A percentile compares a stretch with the other conserved stretches of the same genome.
phyloP scores from a whole-genome alignment of 202 grass and related monocot genomes.

The Digitaria exilis region DNA sequence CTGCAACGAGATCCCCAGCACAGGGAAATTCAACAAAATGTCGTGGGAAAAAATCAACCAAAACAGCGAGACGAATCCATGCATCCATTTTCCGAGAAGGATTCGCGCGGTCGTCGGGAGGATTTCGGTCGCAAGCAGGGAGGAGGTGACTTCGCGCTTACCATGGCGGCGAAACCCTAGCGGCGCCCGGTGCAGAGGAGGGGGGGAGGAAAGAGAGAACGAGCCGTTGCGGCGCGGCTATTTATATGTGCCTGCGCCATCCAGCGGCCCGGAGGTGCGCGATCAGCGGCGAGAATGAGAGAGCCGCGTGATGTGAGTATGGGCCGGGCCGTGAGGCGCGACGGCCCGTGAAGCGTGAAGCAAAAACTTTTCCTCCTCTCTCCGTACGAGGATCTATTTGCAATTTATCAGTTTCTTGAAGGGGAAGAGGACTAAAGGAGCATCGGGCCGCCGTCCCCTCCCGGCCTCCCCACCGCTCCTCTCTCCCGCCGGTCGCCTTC shows the following conservation, averaged over 20 bases:
- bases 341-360: neutral
- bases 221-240: neutral
- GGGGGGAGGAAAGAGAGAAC: neutral
- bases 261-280: neutral
- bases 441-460: neutral
- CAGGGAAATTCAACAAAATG: neutral
- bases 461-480: neutral
- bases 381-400: neutral
- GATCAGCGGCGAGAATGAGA: neutral
- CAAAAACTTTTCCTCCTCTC: neutral
- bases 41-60: neutral
- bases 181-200: neutral
- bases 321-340: conserved; percentile 7
- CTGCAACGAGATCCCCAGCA: conserved; percentile 33
- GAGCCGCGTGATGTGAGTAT: neutral
- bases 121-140: neutral
- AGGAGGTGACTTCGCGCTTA: neutral
- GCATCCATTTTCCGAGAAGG: neutral
- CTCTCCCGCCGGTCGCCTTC: conserved; percentile 3
- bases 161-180: conserved; percentile 35
- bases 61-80: no score
- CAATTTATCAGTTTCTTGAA: neutral
- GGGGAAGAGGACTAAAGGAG: neutral
- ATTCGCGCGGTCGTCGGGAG: no score
- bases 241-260: neutral